Evolutionary conservation across 2,329 filamentous ascomycete species (phyloP).

Genomic region (Aspergillus sp.): DNA sequence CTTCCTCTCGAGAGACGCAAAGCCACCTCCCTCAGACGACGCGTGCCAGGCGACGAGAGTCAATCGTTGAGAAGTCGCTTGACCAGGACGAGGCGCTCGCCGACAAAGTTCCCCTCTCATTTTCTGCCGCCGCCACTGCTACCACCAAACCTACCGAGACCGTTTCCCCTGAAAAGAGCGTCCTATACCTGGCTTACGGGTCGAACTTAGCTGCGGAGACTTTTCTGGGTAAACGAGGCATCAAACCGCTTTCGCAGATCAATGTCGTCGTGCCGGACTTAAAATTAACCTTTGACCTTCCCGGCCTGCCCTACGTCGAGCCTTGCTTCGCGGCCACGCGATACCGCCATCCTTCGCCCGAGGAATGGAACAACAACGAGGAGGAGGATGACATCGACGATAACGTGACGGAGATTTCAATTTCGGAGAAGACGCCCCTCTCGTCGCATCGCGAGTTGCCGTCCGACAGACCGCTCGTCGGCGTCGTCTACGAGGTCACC

Average conservation of each 20-base stretch:
- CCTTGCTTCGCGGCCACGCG: constrained; percentile 67
- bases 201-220: constrained; percentile 82
- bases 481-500: constrained; percentile 95
- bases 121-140: not conserved
- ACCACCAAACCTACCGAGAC: not conserved
- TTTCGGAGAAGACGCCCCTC: constrained; percentile 36
- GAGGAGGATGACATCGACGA: constrained; percentile 5
- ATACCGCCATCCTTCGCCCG: not conserved
- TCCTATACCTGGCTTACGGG: constrained; percentile 85
- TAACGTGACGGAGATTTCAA: not conserved
- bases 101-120: not conserved
- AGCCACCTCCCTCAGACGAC: not conserved
- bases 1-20: not conserved
- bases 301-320: constrained; percentile 81
- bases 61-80: not conserved
- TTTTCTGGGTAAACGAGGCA: constrained; percentile 74
- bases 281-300: constrained; percentile 77
- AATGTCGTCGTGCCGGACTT: constrained; percentile 80
- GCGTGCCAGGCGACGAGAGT: not conserved
- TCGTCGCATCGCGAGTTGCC: constrained; percentile 16
- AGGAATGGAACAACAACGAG: constrained; percentile 10
- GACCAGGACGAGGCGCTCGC: not conserved
- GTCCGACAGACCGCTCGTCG: constrained; percentile 73
- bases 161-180: constrained; percentile 45
- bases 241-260: constrained; percentile 75